Conservation (phyloP, 495 filamentous ascomycete genomes). For the Penicilliopsis zonata region DNA sequence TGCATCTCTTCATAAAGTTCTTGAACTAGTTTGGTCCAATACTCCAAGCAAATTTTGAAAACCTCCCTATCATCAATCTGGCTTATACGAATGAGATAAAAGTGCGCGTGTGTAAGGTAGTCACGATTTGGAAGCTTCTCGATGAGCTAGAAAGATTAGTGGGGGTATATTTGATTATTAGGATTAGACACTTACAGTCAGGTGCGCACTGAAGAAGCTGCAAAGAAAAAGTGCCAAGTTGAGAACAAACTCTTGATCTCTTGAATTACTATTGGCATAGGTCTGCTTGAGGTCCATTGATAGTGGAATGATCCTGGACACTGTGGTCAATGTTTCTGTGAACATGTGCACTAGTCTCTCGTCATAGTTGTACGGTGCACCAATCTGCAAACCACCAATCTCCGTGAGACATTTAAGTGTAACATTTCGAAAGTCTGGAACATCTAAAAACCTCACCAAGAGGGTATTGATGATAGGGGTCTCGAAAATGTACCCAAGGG, state of each 20-base stretch:
- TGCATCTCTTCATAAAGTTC: slow-evolving; percentile 99
- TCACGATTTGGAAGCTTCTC: slow-evolving; percentile 92
- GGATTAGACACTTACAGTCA: slow-evolving; percentile 51
- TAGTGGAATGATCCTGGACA: slow-evolving; percentile 83
- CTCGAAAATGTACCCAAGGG: slow-evolving; percentile 96
- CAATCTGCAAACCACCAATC: slow-evolving; percentile 81
- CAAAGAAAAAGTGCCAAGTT: slow-evolving; percentile 92
- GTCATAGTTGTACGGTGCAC: slow-evolving; percentile 68
- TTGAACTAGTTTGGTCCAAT: slow-evolving; percentile 98
- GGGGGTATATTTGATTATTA: slow-evolving; percentile 1
- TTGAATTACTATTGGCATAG: slow-evolving; percentile 78
- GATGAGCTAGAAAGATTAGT: slow-evolving; percentile 49
- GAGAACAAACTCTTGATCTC: slow-evolving; percentile 95
- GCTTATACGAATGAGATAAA: slow-evolving; percentile 93
- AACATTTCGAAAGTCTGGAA: slow-evolving; percentile 89
- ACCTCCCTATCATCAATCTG: slow-evolving; percentile 98
- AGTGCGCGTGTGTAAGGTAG: slow-evolving; percentile 88
- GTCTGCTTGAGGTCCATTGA: slow-evolving; percentile 79
- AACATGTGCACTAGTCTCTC: slow-evolving; percentile 96
- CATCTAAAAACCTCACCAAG: slow-evolving; percentile 75
- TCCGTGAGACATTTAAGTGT: slow-evolving; percentile 95
- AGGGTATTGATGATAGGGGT: slow-evolving; percentile 92
- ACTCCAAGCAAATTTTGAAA: slow-evolving; percentile 98
- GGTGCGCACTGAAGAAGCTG: slow-evolving; percentile 88
- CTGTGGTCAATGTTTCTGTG: slow-evolving; percentile 80